phyloP scores from a whole-genome alignment of 169 alveolate species.

The Eimeria tenella region DNA sequence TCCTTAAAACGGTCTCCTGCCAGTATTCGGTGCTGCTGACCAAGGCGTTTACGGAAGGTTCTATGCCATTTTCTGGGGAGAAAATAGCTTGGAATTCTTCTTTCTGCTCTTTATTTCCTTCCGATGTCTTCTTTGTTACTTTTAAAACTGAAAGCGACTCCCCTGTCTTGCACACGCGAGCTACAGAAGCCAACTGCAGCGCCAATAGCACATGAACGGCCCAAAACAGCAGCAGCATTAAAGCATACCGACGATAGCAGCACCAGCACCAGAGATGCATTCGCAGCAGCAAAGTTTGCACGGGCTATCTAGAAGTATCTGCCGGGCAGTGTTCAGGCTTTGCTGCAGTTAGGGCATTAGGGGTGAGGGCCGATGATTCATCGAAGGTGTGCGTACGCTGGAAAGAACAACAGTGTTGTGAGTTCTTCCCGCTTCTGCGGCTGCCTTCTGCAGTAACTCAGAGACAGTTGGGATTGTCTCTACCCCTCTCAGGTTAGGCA shows the following conservation, averaged over 20 bases:
- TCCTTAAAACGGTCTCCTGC: background rate
- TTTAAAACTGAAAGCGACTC: background rate
- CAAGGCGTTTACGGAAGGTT: background rate
- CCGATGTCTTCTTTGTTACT: background rate
- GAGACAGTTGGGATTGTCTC: conserved; percentile 36
- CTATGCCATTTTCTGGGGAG: background rate
- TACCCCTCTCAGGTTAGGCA: background rate
- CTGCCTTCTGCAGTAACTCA: conserved; percentile 37
- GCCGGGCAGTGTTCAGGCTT: too few relatives aligned
- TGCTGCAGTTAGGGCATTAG: background rate
- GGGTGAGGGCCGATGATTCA: background rate
- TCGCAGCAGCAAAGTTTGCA: background rate
- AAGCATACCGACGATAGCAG: background rate
- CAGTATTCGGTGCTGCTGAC: conserved; percentile 2
- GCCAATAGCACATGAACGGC: background rate
- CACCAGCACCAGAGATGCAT: background rate
- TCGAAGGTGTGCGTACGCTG: background rate
- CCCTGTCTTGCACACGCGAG: background rate
- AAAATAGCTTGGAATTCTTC: background rate
- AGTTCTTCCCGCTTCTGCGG: background rate
- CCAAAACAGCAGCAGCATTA: background rate
- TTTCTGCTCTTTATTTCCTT: background rate
- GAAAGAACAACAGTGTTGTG: conserved; percentile 40
- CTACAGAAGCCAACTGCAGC: conserved; percentile 31
- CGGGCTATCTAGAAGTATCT: too few relatives aligned